Conservation (phyloP, 306 rosid species). For the Begonia loranthoides region DNA sequence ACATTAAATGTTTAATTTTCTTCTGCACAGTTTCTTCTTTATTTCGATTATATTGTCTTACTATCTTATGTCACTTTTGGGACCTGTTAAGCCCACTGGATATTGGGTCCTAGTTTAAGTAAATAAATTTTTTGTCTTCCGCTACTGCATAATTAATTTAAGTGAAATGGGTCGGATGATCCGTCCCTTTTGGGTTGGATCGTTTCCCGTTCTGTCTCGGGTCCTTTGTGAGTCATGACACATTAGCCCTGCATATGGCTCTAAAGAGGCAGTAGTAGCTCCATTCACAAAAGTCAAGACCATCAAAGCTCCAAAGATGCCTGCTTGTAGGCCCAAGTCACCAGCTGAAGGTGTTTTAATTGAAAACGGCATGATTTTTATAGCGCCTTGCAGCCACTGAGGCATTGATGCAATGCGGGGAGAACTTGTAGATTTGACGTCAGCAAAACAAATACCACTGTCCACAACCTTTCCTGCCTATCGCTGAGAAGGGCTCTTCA, state of each 20-base stretch:
- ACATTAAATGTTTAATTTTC: no score
- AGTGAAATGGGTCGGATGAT: no score
- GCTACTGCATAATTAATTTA: no score
- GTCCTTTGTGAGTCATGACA: no score
- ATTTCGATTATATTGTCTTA: no score
- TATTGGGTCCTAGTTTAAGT: no score
- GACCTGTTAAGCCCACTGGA: no score
- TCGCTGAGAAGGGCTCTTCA: slow-evolving; percentile 82
- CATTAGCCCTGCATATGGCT: neutral
- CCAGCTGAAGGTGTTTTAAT: neutral
- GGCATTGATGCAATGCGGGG: slow-evolving; percentile 44
- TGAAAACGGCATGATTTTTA: slow-evolving; percentile 40
- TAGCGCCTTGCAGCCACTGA: slow-evolving; percentile 60
- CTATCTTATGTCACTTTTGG: no score
- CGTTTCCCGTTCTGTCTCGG: no score
- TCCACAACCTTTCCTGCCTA: slow-evolving; percentile 77
- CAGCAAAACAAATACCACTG: slow-evolving; percentile 77
- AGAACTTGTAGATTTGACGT: slow-evolving; percentile 60
- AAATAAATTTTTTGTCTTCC: no score
- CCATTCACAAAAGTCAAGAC: slow-evolving; percentile 52
- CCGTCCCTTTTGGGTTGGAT: no score
- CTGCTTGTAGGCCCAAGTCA: neutral
- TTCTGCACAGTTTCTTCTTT: no score
- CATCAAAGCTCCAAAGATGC: slow-evolving; percentile 60
- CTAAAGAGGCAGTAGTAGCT: neutral